A percentile compares a stretch with the other conserved stretches of the same genome.
phyloP scores from a whole-genome alignment of 2,329 filamentous ascomycete species.

The Botrytis hyacinthi region DNA sequence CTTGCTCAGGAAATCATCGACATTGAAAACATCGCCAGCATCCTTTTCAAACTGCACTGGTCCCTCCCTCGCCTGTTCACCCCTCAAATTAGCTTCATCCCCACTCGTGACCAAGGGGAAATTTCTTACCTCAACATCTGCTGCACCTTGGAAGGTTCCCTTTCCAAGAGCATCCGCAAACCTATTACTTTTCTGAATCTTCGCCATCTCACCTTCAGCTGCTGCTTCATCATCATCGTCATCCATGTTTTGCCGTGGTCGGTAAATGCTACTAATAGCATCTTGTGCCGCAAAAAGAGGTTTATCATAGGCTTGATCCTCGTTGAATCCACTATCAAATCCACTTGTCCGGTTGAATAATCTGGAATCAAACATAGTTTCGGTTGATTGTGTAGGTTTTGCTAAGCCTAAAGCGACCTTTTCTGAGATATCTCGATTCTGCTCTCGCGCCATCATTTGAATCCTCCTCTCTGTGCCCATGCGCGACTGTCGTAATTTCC shows the following conservation, averaged over 20 bases:
- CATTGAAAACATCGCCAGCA: slow-evolving; percentile 80
- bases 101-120: background rate
- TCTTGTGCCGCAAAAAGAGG: slow-evolving; percentile 95
- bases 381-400: slow-evolving; percentile 87
- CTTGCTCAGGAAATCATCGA: slow-evolving; percentile 89
- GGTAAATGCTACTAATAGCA: slow-evolving; percentile 90
- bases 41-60: slow-evolving; percentile 98
- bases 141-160: slow-evolving; percentile 87
- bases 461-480: slow-evolving; percentile 93
- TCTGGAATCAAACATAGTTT: slow-evolving; percentile 95
- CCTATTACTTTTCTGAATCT: slow-evolving; percentile 79
- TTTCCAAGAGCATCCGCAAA: slow-evolving; percentile 81
- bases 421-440: slow-evolving; percentile 94
- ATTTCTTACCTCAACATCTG: slow-evolving; percentile 69
- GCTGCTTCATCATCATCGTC: slow-evolving; percentile 76
- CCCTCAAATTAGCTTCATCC: slow-evolving; percentile 20
- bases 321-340: slow-evolving; percentile 90
- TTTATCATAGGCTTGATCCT: slow-evolving; percentile 97
- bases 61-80: slow-evolving; percentile 68
- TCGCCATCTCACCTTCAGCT: slow-evolving; percentile 79
- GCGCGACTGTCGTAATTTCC: slow-evolving; percentile 85
- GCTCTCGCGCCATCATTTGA: slow-evolving; percentile 90
- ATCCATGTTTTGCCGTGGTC: slow-evolving; percentile 71
- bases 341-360: slow-evolving; percentile 93
- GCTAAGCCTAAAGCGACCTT: slow-evolving; percentile 93